These are phyloP conservation scores for Diplodia intermedia DNA, from an alignment of 2,329 filamentous ascomycete species.

Conservation along the genomic window DNA sequence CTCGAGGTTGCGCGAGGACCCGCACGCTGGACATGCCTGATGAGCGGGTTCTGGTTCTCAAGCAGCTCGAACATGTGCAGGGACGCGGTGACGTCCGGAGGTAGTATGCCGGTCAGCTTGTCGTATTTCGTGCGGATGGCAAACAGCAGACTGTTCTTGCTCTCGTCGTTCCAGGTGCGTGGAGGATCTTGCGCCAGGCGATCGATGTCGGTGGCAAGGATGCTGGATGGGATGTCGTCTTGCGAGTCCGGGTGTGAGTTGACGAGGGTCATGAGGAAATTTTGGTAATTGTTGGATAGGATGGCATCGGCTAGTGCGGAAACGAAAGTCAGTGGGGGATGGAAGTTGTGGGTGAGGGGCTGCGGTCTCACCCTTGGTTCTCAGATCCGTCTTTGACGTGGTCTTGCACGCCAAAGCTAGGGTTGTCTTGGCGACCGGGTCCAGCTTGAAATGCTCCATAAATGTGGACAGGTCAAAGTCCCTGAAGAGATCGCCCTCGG, in stretches of 20 bases:
- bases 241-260: conserved; percentile 64
- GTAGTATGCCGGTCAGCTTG: conserved; percentile 57
- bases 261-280: conserved; percentile 79
- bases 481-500: conserved; percentile 89
- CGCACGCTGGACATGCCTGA: conserved; percentile 71
- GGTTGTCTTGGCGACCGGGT: conserved; percentile 85
- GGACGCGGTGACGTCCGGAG: conserved; percentile 72
- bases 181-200: conserved; percentile 87
- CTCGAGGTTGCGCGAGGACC: conserved; percentile 79
- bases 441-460: conserved; percentile 93
- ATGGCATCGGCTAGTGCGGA: conserved; percentile 82
- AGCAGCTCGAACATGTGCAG: conserved; percentile 73
- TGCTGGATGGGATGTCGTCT: conserved; percentile 70
- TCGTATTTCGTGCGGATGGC: conserved; percentile 72
- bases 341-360: not conserved
- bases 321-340: conserved; percentile 35
- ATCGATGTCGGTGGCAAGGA: conserved; percentile 82
- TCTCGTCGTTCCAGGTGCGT: conserved; percentile 80
- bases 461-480: conserved; percentile 97
- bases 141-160: conserved; percentile 70
- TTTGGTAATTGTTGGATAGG: conserved; percentile 76
- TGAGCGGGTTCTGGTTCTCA: conserved; percentile 64
- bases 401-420: conserved; percentile 88
- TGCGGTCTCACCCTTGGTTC: conserved; percentile 76
- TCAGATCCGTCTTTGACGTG: conserved; percentile 79